Evolutionary conservation across 495 filamentous ascomycete genomes (phyloP).

Genomic region (Usnea hakonensis): DNA sequence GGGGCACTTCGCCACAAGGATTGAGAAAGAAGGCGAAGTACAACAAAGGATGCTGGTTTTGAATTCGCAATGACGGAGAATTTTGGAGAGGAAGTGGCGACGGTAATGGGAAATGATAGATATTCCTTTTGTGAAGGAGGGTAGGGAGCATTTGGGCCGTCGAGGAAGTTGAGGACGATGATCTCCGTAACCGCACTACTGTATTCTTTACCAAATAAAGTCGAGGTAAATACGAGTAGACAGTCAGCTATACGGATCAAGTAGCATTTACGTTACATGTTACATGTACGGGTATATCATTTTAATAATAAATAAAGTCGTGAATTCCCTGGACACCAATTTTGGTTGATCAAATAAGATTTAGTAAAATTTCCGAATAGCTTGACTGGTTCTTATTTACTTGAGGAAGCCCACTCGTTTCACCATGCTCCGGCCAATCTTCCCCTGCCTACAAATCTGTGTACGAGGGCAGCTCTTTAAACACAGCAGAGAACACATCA

Average conservation of each 20-base stretch:
- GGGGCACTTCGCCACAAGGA: conserved; percentile 2
- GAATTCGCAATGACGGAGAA: not conserved
- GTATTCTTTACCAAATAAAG: not conserved
- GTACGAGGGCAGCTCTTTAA: not conserved
- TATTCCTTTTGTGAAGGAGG: not conserved
- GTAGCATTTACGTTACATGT: not conserved
- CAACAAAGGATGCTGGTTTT: not conserved
- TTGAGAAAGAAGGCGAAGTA: not conserved
- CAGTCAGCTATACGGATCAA: conserved; percentile 7
- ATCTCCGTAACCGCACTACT: conserved; percentile 6
- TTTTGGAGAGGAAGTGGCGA: conserved; percentile 8
- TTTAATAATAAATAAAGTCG: not conserved
- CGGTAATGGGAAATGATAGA: not conserved
- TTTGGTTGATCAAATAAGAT: not conserved
- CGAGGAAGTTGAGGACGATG: not conserved
- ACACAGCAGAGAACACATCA: not conserved
- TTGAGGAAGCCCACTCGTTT: conserved; percentile 2
- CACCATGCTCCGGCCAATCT: conserved; percentile 1
- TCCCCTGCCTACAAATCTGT: not conserved
- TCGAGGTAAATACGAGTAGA: not conserved
- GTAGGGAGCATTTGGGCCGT: conserved; percentile 4
- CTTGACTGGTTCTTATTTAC: not conserved
- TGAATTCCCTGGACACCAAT: too few relatives aligned
- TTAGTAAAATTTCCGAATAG: not conserved
- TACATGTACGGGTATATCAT: too few relatives aligned